Evolutionary conservation across 306 rosid species (phyloP).

Genomic region (Carpinus fangiana): DNA sequence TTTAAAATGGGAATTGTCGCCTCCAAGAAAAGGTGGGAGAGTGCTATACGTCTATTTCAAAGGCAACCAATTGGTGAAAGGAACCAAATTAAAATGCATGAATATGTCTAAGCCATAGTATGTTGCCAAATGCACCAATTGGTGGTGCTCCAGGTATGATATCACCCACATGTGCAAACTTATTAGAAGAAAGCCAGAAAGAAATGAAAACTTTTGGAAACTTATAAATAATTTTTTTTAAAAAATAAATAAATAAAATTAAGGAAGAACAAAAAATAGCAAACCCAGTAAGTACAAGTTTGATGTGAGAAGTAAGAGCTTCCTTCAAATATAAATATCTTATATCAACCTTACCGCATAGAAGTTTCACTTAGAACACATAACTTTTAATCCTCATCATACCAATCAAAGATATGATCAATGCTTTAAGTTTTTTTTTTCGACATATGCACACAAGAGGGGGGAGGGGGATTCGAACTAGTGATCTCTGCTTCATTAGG

Average conservation of each 20-base stretch:
- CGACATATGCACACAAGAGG: too few species aligned
- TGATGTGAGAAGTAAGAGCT: neutral
- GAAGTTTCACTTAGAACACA: neutral
- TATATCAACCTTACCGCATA: neutral
- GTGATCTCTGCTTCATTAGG: too few species aligned
- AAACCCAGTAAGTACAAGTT: neutral
- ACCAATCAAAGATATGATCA: slow-evolving; percentile 3
- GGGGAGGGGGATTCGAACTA: too few species aligned
- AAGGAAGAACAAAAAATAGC: neutral
- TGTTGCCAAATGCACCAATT: neutral
- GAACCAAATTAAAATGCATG: neutral
- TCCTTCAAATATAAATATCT: neutral
- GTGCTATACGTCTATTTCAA: neutral
- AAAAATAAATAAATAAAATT: neutral
- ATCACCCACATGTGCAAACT: neutral
- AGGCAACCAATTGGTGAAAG: neutral
- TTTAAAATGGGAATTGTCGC: neutral
- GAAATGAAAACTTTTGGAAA: neutral
- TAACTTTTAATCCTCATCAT: slow-evolving; percentile 15
- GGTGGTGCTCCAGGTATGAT: neutral
- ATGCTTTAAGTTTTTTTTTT: neutral
- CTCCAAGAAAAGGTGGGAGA: neutral
- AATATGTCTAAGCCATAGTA: neutral
- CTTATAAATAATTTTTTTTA: neutral
- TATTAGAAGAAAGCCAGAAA: neutral